Conservation (phyloP, 1,139 yeast genomes). For the Nakaseomyces sp. region DNA sequence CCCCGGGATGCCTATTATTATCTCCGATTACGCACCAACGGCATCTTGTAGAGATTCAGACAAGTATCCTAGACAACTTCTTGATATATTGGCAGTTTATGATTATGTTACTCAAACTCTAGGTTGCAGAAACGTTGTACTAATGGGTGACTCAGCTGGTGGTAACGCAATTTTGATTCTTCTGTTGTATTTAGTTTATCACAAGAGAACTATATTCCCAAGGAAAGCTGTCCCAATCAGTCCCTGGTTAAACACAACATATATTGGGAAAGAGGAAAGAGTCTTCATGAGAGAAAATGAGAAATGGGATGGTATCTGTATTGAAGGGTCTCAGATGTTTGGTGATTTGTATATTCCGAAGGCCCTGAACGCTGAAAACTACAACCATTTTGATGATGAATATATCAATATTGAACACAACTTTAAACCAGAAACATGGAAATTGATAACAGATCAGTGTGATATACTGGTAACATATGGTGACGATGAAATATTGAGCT, state of each 20-base stretch:
- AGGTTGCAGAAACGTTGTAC: conserved; percentile 12
- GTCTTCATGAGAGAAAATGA: not conserved
- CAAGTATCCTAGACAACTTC: conserved; percentile 13
- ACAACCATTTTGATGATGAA: conserved; percentile 11
- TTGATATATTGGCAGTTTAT: conserved; percentile 14
- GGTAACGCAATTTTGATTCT: conserved; percentile 20
- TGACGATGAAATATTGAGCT: conserved; percentile 18
- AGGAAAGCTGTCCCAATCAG: conserved; percentile 19
- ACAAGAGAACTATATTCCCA: conserved; percentile 12
- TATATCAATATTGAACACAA: conserved; percentile 17
- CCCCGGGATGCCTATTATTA: conserved; percentile 14
- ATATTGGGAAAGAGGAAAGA: conserved; percentile 7
- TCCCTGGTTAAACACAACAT: conserved; percentile 25
- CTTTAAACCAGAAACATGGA: conserved; percentile 17
- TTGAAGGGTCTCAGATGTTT: conserved; percentile 14
- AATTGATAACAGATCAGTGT: conserved; percentile 11
- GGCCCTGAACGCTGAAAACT: not conserved
- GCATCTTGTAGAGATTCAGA: conserved; percentile 5
- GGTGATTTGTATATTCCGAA: conserved; percentile 12
- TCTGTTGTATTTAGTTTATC: conserved; percentile 12
- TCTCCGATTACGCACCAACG: conserved; percentile 17
- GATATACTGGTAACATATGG: conserved; percentile 18
- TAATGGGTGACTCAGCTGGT: conserved; percentile 27
- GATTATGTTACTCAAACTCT: conserved; percentile 9
- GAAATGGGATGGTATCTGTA: conserved; percentile 15